These are phyloP conservation scores for Neurospora crassa DNA, from an alignment of 2,329 filamentous ascomycete genomes.

Conservation along the genomic window DNA sequence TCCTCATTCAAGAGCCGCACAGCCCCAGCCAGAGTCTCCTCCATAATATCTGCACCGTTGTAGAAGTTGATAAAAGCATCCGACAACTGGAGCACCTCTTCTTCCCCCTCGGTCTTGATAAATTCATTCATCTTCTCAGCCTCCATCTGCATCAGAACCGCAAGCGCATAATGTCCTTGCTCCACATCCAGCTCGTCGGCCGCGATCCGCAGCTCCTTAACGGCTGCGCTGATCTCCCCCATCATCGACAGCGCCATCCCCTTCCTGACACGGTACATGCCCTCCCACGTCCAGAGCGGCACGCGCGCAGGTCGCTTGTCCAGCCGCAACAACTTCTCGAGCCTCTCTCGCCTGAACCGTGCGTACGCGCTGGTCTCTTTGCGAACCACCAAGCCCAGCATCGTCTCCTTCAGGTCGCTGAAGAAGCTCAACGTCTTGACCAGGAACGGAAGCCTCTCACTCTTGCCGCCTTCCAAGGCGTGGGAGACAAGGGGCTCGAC, in stretches of 20 bases:
- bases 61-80: not conserved
- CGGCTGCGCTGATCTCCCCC: not conserved
- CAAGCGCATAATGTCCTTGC: not conserved
- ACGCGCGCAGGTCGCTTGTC: not conserved
- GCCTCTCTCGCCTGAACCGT: not conserved
- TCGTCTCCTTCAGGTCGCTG: not conserved
- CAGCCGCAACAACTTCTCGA: not conserved
- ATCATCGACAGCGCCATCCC: not conserved
- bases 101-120: not conserved
- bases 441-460: not conserved
- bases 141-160: not conserved
- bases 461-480: slow-evolving; percentile 14
- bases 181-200: not conserved
- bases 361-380: not conserved
- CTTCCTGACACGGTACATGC: not conserved
- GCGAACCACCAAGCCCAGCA: not conserved
- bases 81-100: not conserved
- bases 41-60: not conserved
- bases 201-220: not conserved
- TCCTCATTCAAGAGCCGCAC: not conserved
- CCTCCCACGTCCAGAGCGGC: not conserved
- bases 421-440: not conserved
- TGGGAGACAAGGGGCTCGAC: slow-evolving; percentile 26
- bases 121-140: not conserved
- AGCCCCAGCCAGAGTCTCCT: not conserved